phyloP scores from a whole-genome alignment of 164 flowering plant species.

The Umbellularia californica region DNA sequence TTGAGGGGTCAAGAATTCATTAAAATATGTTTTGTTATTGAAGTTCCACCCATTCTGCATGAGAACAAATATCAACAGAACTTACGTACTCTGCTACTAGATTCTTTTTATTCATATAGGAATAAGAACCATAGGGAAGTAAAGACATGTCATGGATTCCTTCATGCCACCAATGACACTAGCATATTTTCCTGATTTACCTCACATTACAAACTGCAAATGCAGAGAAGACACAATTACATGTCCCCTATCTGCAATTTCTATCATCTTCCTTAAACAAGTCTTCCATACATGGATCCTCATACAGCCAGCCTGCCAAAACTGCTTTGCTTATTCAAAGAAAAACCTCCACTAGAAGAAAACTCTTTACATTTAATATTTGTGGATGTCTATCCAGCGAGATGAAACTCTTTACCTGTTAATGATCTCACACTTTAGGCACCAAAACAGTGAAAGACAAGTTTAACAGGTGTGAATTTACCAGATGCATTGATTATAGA shows the following conservation, averaged over 20 bases:
- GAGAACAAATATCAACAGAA: not conserved
- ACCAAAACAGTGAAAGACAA: constrained; percentile 10
- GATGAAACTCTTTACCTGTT: not conserved
- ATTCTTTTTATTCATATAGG: not conserved
- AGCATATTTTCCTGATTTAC: not conserved
- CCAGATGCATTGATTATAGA: not conserved
- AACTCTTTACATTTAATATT: constrained; percentile 36
- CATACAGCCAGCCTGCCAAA: constrained; percentile 27
- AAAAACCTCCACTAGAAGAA: constrained; percentile 14
- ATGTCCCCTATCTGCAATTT: not conserved
- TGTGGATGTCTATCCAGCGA: not conserved
- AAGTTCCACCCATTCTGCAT: not conserved
- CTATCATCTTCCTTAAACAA: not conserved
- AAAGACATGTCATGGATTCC: not conserved
- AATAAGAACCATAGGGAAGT: not conserved
- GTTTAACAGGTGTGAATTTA: not conserved
- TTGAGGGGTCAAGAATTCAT: not conserved
- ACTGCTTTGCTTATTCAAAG: constrained; percentile 35
- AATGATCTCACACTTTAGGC: not conserved
- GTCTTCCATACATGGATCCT: not conserved
- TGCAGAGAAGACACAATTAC: constrained; percentile 1
- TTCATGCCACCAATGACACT: not conserved
- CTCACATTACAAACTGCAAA: not conserved
- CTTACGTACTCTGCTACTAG: not conserved
- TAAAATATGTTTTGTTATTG: not conserved